Base-by-base conservation (phyloP, 1,139 yeast species). In the Magnusiomyces sp. region DNA sequence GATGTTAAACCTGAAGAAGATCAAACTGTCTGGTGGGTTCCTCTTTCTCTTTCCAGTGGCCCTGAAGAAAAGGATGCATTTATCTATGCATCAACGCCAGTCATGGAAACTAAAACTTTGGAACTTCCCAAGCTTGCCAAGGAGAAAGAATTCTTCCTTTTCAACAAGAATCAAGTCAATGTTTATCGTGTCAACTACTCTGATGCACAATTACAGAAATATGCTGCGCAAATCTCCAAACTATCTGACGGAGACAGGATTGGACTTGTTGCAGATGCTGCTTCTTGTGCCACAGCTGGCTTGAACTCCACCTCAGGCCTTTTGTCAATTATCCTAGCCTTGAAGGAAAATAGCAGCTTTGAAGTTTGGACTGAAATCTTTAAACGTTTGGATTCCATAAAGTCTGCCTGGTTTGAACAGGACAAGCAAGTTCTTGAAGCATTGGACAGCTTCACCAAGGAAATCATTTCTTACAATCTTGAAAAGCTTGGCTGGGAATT, bases 11-110 rank as follows among this genome's bases (percentile, higher is more conserved):
- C 71, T 0, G 75, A 69, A 29, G 79, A 75, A 53, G 71, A 75
- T 53, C 57, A 65, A 51, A 76, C 81, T n/a, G 56, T 66, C 17
- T 85, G 94, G 94, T 83, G 89, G 87, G 70, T 83, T 50, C 94
- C 94, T 3, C 70, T 81, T 53, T 73, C 73, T 55, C 64, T 78
- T 41, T 69, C 74, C 1, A 62, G 70, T 33, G 53, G 55, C n/a
- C 71, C 81, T 49, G 51, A 50, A n/a, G 58, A 50, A 36, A 46
- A 46, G 13, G 50, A 40, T 13, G 49, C 56, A 5, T 31, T 49
- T 27, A 53, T 55, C 9, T 46, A 51, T 19, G 48, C 56, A 16
- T 62, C 53, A 11, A 53, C 44, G 33, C 48, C 47, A 34, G 56
- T 50, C 44, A 47, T 61, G 48, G 56, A 56, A 44, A 45, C 54